A percentile compares a stretch with the other conserved stretches of the same genome.
Conservation (phyloP, 1,284 basidiomycete species). For the Cutaneotrichosporon sp. region DNA sequence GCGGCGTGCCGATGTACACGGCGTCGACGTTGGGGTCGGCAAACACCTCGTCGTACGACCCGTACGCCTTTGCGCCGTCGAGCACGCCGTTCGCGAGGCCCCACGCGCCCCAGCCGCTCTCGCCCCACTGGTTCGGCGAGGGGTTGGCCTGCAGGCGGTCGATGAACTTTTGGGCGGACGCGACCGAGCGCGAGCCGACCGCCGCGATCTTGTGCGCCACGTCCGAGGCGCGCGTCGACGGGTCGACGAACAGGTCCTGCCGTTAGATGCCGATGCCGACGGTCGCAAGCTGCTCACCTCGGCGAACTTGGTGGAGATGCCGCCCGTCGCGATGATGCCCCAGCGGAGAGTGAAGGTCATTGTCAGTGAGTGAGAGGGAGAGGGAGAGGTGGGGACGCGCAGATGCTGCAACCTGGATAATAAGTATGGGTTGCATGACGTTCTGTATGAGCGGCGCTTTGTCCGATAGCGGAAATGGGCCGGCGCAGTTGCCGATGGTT, state of each 20-base stretch:
- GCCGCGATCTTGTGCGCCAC: conserved; percentile 74
- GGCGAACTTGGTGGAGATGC: conserved; percentile 45
- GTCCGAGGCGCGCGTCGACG: conserved; percentile 62
- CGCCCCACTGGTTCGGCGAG: conserved; percentile 3
- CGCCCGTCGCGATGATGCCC: conserved; percentile 56
- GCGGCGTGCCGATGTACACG: conserved; percentile 84
- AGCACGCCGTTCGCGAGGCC: conserved; percentile 39
- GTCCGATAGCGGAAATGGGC: background rate
- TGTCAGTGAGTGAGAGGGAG: background rate
- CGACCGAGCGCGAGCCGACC: conserved; percentile 72
- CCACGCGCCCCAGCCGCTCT: conserved; percentile 33
- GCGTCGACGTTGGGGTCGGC: conserved; percentile 71
- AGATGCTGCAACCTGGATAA: too few relatives aligned
- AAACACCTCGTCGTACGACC: conserved; percentile 75
- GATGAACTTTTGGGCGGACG: conserved; percentile 74
- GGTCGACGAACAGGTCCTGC: conserved; percentile 41
- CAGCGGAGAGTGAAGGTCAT: conserved; percentile 42
- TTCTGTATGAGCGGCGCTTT: background rate
- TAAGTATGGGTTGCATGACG: background rate
- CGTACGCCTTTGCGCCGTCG: conserved; percentile 65
- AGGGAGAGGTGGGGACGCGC: background rate
- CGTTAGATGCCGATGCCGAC: conserved; percentile 21
- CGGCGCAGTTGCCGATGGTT: background rate
- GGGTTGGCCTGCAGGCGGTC: conserved; percentile 44
- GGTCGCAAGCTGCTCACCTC: too few relatives aligned